phyloP scores from a whole-genome alignment of 441 rosid species.

The Kokia cookei region DNA sequence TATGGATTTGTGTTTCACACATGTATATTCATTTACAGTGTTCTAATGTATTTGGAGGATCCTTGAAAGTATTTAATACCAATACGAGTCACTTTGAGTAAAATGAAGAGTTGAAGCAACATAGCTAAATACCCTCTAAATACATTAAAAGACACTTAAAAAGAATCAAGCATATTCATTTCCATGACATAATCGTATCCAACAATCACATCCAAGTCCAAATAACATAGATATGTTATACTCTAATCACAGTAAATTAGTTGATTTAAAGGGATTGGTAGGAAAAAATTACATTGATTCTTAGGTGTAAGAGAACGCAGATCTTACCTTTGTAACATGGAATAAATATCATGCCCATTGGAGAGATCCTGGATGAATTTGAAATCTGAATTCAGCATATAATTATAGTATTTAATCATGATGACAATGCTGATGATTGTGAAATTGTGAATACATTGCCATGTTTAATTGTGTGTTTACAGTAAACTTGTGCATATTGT shows the following conservation, averaged over 20 bases:
- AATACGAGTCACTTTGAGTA: neutral
- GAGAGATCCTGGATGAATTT: slow-evolving; percentile 60
- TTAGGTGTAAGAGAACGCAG: neutral
- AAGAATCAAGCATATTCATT: no score
- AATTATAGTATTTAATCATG: neutral
- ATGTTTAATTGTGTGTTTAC: neutral
- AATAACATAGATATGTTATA: neutral
- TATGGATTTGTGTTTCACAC: no score
- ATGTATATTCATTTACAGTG: no score
- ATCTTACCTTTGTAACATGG: slow-evolving; percentile 88
- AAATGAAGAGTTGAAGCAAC: neutral
- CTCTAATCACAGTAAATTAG: neutral
- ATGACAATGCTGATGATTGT: neutral
- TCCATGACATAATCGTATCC: neutral
- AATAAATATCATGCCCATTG: slow-evolving; percentile 96
- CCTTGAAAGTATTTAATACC: no score
- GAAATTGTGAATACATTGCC: neutral
- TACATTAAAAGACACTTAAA: neutral
- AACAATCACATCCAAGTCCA: neutral
- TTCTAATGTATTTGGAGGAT: no score
- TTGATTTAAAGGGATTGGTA: neutral
- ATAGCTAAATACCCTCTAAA: neutral
- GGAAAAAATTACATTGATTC: neutral
- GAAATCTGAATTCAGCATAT: neutral
- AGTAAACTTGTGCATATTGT: neutral